Conservation (phyloP, 2,329 filamentous ascomycete genomes). For the Alternaria tenuissima region DNA sequence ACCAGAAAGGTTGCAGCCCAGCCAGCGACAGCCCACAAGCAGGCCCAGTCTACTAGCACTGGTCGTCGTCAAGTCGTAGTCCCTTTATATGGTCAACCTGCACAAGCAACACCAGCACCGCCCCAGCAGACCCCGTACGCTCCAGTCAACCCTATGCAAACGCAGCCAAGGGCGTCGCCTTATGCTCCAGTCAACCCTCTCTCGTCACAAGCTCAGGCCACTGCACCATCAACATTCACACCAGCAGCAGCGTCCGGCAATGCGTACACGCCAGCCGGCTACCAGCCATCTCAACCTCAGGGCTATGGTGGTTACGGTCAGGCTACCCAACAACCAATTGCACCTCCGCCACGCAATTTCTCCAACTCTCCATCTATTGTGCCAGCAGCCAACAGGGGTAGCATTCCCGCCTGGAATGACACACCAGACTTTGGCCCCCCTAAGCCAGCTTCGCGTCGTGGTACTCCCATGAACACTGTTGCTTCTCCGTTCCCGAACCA, state of each 20-base stretch:
- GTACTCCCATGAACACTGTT: conserved; percentile 76
- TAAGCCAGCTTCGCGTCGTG: conserved; percentile 76
- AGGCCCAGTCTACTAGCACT: conserved; percentile 49
- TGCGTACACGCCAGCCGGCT: conserved; percentile 61
- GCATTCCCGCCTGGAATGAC: conserved; percentile 91
- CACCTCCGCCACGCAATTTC: conserved; percentile 71
- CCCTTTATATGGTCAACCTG: conserved; percentile 41
- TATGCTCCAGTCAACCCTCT: conserved; percentile 42
- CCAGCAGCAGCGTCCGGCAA: conserved; percentile 38
- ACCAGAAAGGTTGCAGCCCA: conserved; percentile 69
- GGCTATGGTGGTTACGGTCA: conserved; percentile 57
- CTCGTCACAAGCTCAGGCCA: conserved; percentile 37
- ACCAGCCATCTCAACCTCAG: conserved; percentile 57
- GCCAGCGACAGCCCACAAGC: conserved; percentile 50
- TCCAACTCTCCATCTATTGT: conserved; percentile 68
- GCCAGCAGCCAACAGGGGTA: conserved; percentile 74
- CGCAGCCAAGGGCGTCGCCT: conserved; percentile 34
- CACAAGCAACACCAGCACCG: conserved; percentile 28
- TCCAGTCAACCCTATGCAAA: conserved; percentile 38
- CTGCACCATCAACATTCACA: conserved; percentile 28
- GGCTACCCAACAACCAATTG: conserved; percentile 55
- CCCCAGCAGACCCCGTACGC: conserved; percentile 32
- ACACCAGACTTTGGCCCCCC: conserved; percentile 76
- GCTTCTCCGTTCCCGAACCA: conserved; percentile 78
- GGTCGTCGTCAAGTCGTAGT: conserved; percentile 49